A percentile compares a stretch with the other conserved stretches of the same genome.
These are phyloP conservation scores for Panicum virgatum DNA, from an alignment of 202 grass and related monocot genomes.

Conservation along the genomic window DNA sequence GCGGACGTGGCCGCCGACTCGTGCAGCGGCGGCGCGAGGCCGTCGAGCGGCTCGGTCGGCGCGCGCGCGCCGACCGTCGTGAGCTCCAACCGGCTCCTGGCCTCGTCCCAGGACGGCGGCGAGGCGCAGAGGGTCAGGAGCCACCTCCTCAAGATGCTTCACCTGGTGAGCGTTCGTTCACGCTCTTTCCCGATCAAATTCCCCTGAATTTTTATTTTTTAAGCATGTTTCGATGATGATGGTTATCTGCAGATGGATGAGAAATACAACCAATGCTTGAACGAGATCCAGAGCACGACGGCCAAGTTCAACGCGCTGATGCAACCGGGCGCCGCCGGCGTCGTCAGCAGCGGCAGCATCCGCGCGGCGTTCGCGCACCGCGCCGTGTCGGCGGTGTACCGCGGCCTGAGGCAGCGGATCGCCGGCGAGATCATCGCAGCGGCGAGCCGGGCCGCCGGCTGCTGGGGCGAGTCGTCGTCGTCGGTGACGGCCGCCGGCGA, in stretches of 20 bases:
- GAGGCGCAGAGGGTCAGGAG: conserved; percentile 3
- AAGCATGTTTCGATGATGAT: background rate
- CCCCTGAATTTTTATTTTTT: background rate
- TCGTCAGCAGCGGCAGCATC: conserved; percentile 9
- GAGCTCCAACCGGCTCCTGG: conserved; percentile 39
- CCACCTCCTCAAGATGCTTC: conserved; percentile 56
- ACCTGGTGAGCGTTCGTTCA: conserved; percentile 45
- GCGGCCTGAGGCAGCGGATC: conserved; percentile 51
- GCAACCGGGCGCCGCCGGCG: background rate
- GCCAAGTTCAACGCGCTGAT: conserved; percentile 56
- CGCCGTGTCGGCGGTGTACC: conserved; percentile 62
- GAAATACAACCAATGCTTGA: conserved; percentile 74
- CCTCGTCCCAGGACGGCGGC: background rate
- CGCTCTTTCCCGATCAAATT: background rate
- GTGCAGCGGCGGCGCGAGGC: background rate
- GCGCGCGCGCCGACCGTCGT: conserved; percentile 19
- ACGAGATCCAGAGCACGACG: conserved; percentile 69
- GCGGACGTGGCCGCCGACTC: conserved; percentile 19
- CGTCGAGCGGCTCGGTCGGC: conserved; percentile 28
- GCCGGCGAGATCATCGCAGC: conserved; percentile 47
- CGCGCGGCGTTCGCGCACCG: conserved; percentile 62
- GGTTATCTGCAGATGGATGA: conserved; percentile 59
- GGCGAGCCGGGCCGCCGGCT: background rate
- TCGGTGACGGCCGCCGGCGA: conserved; percentile 6
- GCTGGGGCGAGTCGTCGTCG: conserved; percentile 23